Percentiles rank a stretch among this genome's conserved stretches.
Conservation (phyloP, 768 basidiomycete genomes). For the Leccinum imitatum region DNA sequence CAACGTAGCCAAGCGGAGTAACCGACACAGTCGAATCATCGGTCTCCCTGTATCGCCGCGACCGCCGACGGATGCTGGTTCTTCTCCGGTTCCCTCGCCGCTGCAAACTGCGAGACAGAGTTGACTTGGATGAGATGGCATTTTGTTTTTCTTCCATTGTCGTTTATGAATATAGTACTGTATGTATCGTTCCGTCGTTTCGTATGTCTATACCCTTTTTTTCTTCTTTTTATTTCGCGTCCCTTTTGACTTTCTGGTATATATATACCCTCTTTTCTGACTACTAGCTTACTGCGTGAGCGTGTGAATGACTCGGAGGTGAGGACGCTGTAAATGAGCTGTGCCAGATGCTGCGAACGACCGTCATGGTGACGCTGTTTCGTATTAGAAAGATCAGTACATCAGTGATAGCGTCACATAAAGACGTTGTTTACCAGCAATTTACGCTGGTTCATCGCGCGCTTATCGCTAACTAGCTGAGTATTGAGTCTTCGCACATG, state of each 20-base stretch:
- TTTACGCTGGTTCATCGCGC: too few relatives aligned
- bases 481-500: too few relatives aligned
- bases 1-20: slow-evolving; percentile 53
- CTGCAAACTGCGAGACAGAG: slow-evolving; percentile 27
- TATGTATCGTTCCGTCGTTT: slow-evolving; percentile 14
- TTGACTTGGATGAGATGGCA: slow-evolving; percentile 9
- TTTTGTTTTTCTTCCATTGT: neutral
- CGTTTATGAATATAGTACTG: slow-evolving; percentile 7
- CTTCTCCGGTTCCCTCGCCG: slow-evolving; percentile 19
- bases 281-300: slow-evolving; percentile 6
- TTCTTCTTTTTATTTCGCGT: slow-evolving; percentile 12
- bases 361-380: too few relatives aligned
- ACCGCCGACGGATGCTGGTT: slow-evolving; percentile 15
- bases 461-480: too few relatives aligned
- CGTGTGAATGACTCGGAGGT: too few relatives aligned
- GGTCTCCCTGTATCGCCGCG: slow-evolving; percentile 56
- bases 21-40: slow-evolving; percentile 62
- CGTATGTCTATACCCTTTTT: slow-evolving; percentile 29
- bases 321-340: too few relatives aligned
- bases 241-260: slow-evolving; percentile 8
- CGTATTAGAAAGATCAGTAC: too few relatives aligned
- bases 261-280: slow-evolving; percentile 17
- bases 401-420: too few relatives aligned
- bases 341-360: too few relatives aligned
- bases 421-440: too few relatives aligned